These are phyloP conservation scores for Peziza echinospora DNA, from an alignment of 495 filamentous ascomycete genomes.

Conservation along the genomic window DNA sequence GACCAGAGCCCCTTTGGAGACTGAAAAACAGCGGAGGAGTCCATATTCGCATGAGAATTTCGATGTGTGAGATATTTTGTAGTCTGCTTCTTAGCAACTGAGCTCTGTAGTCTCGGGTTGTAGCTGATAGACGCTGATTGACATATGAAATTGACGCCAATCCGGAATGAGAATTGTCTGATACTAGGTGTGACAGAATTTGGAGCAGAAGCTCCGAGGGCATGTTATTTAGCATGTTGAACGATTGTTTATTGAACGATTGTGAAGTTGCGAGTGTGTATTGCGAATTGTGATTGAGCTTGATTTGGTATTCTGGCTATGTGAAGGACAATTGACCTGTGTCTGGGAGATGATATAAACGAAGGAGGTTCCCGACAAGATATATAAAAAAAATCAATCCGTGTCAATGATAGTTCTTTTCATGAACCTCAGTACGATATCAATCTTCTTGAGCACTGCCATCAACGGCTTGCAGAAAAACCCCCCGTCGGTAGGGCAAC, in stretches of 20 bases:
- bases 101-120: slow-evolving; percentile 12
- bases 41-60: slow-evolving; percentile 20
- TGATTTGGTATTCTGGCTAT: background rate
- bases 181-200: slow-evolving; percentile 15
- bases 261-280: too few relatives aligned
- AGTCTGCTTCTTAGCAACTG: slow-evolving; percentile 12
- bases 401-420: background rate
- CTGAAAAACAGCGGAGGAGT: slow-evolving; percentile 19
- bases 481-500: background rate
- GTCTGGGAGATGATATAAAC: too few relatives aligned
- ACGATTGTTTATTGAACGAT: too few relatives aligned
- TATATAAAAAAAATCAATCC: too few relatives aligned
- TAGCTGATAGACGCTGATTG: slow-evolving; percentile 11
- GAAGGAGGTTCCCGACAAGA: too few relatives aligned
- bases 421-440: too few relatives aligned
- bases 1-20: slow-evolving; percentile 1
- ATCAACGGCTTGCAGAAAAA: background rate
- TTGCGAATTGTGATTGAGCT: slow-evolving; percentile 1
- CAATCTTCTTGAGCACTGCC: background rate
- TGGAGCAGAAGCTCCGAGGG: slow-evolving; percentile 18
- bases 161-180: background rate
- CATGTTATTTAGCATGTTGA: slow-evolving; percentile 17
- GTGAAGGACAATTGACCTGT: too few relatives aligned
- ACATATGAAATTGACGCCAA: slow-evolving; percentile 8
- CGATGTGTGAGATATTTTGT: slow-evolving; percentile 14